These are phyloP conservation scores for Mycena capillaripes DNA, from an alignment of 768 basidiomycete species.

Conservation along the genomic window DNA sequence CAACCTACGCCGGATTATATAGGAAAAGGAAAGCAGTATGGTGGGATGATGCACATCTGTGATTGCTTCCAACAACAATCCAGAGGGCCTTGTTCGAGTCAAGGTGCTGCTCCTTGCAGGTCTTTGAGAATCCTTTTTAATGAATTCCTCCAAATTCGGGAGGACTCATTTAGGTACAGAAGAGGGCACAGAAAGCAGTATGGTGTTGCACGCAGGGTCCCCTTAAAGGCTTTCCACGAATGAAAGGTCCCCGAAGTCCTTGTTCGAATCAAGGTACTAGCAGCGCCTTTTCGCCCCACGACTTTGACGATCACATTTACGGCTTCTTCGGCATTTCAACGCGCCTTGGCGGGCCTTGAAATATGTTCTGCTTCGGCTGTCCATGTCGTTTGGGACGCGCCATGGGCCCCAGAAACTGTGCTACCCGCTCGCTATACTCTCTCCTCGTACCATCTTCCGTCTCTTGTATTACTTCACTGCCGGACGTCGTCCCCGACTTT, in stretches of 20 bases:
- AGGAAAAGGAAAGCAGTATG: neutral
- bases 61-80: too few species aligned
- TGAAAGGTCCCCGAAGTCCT: neutral
- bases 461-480: neutral
- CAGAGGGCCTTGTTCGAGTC: too few species aligned
- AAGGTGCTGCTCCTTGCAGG: too few species aligned
- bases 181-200: neutral
- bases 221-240: neutral
- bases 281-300: slow-evolving; percentile 17
- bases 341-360: too few species aligned
- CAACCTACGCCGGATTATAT: neutral
- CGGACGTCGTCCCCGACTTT: neutral
- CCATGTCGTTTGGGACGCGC: neutral
- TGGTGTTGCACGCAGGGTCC: neutral
- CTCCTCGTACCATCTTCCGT: neutral
- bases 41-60: too few species aligned
- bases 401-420: neutral
- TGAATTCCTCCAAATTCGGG: neutral
- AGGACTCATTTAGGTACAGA: neutral
- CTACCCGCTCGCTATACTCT: neutral
- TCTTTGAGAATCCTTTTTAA: too few species aligned
- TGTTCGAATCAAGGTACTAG: slow-evolving; percentile 6
- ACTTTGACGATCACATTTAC: slow-evolving; percentile 3
- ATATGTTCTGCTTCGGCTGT: too few species aligned
- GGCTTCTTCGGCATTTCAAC: neutral